These are phyloP conservation scores for Paecilomyces formosus DNA, from an alignment of 2,329 filamentous ascomycete species.

Conservation along the genomic window DNA sequence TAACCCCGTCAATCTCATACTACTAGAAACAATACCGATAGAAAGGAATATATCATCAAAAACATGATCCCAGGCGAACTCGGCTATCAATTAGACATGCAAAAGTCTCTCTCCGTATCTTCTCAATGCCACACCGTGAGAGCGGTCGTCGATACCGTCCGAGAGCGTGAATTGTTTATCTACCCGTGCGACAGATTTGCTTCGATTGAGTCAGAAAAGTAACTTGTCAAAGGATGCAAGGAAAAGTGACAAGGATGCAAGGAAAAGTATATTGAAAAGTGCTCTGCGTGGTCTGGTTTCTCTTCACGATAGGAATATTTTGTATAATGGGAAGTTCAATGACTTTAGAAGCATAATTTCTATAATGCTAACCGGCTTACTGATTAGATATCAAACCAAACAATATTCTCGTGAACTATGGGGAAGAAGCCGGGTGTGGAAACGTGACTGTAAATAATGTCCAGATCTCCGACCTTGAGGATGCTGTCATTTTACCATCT, in stretches of 20 bases:
- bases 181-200: constrained; percentile 11
- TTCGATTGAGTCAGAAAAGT: constrained; percentile 10
- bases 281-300: constrained; percentile 21
- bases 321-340: constrained; percentile 21
- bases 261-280: constrained; percentile 8
- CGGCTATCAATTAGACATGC: constrained; percentile 21
- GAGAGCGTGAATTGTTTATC: constrained; percentile 11
- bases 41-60: constrained; percentile 4
- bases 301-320: constrained; percentile 24
- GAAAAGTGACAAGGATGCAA: not conserved
- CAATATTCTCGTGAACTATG: constrained; percentile 27
- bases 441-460: constrained; percentile 13
- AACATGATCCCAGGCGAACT: constrained; percentile 22
- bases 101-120: constrained; percentile 13
- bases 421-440: constrained; percentile 11
- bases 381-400: constrained; percentile 28
- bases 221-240: constrained; percentile 5
- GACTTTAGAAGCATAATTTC: not conserved
- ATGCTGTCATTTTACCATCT: constrained; percentile 17
- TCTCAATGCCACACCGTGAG: constrained; percentile 15
- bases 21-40: not conserved
- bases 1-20: not conserved
- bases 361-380: constrained; percentile 3
- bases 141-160: constrained; percentile 16
- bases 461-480: constrained; percentile 24